Evolutionary conservation across 1,284 basidiomycete species (phyloP).

Genomic region (Sanghuangporus weigelae): DNA sequence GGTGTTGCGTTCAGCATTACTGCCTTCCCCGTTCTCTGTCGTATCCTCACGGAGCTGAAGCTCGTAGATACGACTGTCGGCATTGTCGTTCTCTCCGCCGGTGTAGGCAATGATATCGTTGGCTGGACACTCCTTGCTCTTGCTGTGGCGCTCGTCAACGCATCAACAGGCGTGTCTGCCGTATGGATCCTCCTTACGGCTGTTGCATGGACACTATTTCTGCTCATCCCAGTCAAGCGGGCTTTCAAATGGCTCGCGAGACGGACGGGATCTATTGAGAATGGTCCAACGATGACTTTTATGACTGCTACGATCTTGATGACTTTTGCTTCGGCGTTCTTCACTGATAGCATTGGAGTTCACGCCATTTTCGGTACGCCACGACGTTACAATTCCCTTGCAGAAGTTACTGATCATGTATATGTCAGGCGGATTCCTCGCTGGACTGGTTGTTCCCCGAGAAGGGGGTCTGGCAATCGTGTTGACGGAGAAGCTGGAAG

Average conservation of each 20-base stretch:
- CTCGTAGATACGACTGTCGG: conserved; percentile 92
- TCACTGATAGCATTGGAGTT: conserved; percentile 84
- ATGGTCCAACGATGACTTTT: conserved; percentile 61
- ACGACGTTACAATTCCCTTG: background rate
- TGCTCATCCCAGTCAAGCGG: conserved; percentile 69
- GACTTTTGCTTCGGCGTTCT: conserved; percentile 60
- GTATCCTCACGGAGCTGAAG: conserved; percentile 77
- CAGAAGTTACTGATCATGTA: background rate
- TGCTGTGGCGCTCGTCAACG: conserved; percentile 88
- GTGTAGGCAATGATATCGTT: conserved; percentile 86
- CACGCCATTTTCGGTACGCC: conserved; percentile 78
- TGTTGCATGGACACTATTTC: conserved; percentile 76
- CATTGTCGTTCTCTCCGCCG: conserved; percentile 88
- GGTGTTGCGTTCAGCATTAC: conserved; percentile 92
- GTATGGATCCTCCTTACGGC: conserved; percentile 81
- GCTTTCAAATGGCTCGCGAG: conserved; percentile 68
- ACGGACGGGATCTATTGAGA: conserved; percentile 76
- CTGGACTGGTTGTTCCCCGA: conserved; percentile 60
- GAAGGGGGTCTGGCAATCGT: conserved; percentile 58
- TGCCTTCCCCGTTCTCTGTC: conserved; percentile 91
- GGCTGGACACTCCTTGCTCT: conserved; percentile 79
- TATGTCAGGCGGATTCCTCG: conserved; percentile 49
- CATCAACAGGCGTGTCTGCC: conserved; percentile 66
- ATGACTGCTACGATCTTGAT: conserved; percentile 61
- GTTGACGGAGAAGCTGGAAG: conserved; percentile 64